Conservation (phyloP, 2,329 filamentous ascomycete species). For the Aspergillus sp. region DNA sequence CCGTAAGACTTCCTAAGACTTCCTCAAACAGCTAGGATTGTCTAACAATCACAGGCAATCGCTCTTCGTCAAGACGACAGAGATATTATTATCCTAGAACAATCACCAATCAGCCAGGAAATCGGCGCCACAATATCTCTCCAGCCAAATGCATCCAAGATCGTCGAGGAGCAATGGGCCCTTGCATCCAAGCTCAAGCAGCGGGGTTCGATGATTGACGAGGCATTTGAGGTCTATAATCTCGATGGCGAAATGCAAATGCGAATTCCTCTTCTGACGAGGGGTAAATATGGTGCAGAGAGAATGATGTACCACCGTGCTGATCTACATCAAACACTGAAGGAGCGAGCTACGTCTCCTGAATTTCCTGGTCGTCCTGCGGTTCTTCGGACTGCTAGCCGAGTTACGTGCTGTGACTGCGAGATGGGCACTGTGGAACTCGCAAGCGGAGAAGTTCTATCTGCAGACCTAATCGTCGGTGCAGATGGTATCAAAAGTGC, state of each 20-base stretch:
- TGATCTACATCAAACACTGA: constrained; percentile 25
- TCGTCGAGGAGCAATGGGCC: constrained; percentile 12
- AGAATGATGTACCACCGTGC: constrained; percentile 24
- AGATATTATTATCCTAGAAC: constrained; percentile 24
- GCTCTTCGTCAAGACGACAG: constrained; percentile 23
- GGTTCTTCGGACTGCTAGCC: neutral
- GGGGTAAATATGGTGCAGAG: constrained; percentile 21
- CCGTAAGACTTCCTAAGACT: constrained; percentile 16
- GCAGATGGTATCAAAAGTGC: constrained; percentile 29
- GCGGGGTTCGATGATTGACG: constrained; percentile 19
- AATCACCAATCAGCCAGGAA: constrained; percentile 32
- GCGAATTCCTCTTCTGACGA: constrained; percentile 18
- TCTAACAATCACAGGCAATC: constrained; percentile 20
- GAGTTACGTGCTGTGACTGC: constrained; percentile 6
- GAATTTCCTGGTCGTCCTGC: neutral
- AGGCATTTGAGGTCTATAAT: constrained; percentile 28
- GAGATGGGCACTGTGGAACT: constrained; percentile 5
- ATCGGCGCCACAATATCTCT: constrained; percentile 52
- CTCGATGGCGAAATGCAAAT: constrained; percentile 21
- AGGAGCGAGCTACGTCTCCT: constrained; percentile 6
- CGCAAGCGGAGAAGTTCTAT: constrained; percentile 13
- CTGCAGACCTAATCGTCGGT: constrained; percentile 29
- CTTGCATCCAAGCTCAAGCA: neutral
- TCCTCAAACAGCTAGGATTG: neutral
- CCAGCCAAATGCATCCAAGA: constrained; percentile 39